phyloP scores from a whole-genome alignment of 208 protist species.

The Acanthamoeba healyi region DNA sequence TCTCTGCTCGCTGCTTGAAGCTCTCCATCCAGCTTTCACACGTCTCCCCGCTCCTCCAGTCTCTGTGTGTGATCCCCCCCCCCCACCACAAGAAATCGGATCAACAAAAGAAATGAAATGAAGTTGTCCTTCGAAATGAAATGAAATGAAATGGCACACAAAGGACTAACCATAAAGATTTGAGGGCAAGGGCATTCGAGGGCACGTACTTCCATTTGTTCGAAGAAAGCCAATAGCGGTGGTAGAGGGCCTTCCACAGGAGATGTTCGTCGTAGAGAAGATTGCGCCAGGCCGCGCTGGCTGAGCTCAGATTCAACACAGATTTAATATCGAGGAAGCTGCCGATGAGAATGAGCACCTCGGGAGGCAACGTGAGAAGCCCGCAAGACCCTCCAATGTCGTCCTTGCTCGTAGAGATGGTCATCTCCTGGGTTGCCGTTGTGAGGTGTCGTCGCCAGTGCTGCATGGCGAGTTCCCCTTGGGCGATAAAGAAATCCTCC shows the following conservation, averaged over 20 bases:
- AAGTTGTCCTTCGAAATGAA: not conserved
- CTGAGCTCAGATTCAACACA: slow-evolving; percentile 20
- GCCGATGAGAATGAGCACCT: slow-evolving; percentile 39
- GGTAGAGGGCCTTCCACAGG: slow-evolving; percentile 42
- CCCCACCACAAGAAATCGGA: not conserved
- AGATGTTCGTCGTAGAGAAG: slow-evolving; percentile 46
- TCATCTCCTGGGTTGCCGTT: not conserved
- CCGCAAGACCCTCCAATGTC: not conserved
- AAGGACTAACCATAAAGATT: not conserved
- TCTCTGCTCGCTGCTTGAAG: slow-evolving; percentile 14
- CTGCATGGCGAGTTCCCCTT: not conserved
- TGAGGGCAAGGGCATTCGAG: not conserved
- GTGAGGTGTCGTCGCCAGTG: not conserved
- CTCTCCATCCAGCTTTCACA: slow-evolving; percentile 50
- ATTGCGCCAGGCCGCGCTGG: slow-evolving; percentile 34
- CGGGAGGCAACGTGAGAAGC: not conserved
- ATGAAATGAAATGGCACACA: not conserved
- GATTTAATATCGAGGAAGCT: slow-evolving; percentile 54
- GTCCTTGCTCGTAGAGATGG: slow-evolving; percentile 37
- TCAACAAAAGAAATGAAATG: not conserved
- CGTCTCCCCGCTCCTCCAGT: slow-evolving; percentile 22
- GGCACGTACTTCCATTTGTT: slow-evolving; percentile 6
- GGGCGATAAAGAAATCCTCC: no score
- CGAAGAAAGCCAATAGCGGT: slow-evolving; percentile 45
- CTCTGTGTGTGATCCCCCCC: no score